Evolutionary conservation across 2,329 filamentous ascomycete genomes (phyloP).

Genomic region (Didymella pomorum): DNA sequence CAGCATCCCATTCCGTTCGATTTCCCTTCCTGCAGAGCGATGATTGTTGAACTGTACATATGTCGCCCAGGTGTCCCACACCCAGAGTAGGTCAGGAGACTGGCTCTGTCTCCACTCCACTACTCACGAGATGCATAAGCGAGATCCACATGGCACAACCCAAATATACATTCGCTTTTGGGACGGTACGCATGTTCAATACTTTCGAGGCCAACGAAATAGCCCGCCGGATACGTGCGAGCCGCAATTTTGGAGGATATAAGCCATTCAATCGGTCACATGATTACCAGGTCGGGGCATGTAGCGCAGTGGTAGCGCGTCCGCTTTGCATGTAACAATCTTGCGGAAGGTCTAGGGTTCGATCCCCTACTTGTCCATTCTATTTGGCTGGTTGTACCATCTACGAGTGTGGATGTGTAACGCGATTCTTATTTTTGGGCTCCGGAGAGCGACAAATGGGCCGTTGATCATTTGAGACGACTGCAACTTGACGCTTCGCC

Average conservation of each 20-base stretch:
- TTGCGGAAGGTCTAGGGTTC: slow-evolving; percentile 2
- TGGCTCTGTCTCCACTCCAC: neutral
- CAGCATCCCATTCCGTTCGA: neutral
- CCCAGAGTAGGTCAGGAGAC: neutral
- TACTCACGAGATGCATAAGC: neutral
- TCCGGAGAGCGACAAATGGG: no score
- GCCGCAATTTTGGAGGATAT: no score
- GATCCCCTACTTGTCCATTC: neutral
- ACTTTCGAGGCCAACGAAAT: no score
- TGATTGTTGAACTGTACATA: neutral
- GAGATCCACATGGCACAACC: neutral
- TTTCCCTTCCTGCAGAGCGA: neutral
- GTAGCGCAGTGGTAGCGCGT: neutral
- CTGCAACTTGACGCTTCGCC: no score
- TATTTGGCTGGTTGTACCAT: no score
- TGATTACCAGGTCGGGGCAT: neutral
- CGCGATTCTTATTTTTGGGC: no score
- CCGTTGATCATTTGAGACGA: no score
- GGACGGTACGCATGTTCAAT: no score
- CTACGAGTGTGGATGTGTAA: no score
- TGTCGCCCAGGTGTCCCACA: no score
- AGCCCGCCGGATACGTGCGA: no score
- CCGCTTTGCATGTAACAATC: neutral
- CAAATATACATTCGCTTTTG: neutral
- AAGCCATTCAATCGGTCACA: no score